Evolutionary conservation across 2,329 filamentous ascomycete species (phyloP).

Genomic region (Elsinoe australis): DNA sequence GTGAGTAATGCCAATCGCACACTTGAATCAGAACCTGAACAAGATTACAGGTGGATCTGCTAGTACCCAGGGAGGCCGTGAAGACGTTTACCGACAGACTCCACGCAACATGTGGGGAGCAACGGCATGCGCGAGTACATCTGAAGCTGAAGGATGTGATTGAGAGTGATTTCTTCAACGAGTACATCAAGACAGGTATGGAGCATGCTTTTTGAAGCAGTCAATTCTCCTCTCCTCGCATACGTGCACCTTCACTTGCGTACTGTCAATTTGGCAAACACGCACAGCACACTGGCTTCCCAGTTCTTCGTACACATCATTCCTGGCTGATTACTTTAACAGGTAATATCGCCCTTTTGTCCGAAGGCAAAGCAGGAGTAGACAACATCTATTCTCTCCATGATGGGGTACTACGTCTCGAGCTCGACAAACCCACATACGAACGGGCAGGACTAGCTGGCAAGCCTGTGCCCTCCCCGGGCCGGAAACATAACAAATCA

Average conservation of each 20-base stretch:
- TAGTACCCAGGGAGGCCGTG: conserved; percentile 35
- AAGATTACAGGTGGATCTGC: conserved; percentile 35
- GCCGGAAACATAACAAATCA: conserved; percentile 57
- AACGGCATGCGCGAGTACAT: conserved; percentile 59
- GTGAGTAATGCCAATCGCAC: conserved; percentile 27
- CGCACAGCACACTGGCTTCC: too few relatives aligned
- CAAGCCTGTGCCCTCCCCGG: conserved; percentile 52
- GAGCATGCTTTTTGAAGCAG: too few relatives aligned
- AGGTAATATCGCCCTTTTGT: conserved; percentile 79
- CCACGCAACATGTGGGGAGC: conserved; percentile 32
- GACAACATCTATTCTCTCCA: conserved; percentile 66
- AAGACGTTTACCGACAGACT: conserved; percentile 38
- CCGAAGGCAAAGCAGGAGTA: conserved; percentile 61
- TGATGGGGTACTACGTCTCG: conserved; percentile 66
- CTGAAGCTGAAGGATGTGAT: conserved; percentile 67
- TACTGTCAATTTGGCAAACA: too few relatives aligned
- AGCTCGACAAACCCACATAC: conserved; percentile 72
- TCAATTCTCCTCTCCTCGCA: too few relatives aligned
- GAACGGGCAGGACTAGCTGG: conserved; percentile 76
- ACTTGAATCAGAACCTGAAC: neutral
- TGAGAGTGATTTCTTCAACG: conserved; percentile 67
- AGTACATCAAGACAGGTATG: conserved; percentile 72
- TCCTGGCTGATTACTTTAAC: neutral
- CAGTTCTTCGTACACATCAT: too few relatives aligned
- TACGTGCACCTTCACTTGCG: too few relatives aligned